Conservation (phyloP, 2,329 filamentous ascomycete genomes). For the Tolypocladium ovalisporum region DNA sequence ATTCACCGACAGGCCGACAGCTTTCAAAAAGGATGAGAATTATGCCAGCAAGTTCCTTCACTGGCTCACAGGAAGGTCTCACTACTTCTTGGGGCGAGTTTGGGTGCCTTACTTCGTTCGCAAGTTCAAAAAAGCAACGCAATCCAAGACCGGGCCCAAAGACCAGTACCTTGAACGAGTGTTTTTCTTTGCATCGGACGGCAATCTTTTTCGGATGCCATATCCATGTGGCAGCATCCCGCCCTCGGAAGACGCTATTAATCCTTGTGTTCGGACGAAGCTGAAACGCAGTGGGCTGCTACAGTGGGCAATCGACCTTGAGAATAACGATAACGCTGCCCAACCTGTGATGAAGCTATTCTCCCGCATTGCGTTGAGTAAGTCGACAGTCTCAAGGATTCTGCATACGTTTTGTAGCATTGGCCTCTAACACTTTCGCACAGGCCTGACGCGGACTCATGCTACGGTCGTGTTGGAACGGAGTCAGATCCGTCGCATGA, state of each 20-base stretch:
- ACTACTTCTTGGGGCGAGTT: slow-evolving; percentile 32
- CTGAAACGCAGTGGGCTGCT: slow-evolving; percentile 32
- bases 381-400: slow-evolving; percentile 2
- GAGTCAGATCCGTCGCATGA: slow-evolving; percentile 30
- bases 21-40: slow-evolving; percentile 19
- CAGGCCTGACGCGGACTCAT: slow-evolving; percentile 40
- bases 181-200: slow-evolving; percentile 45
- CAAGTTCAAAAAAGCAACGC: slow-evolving; percentile 27
- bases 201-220: slow-evolving; percentile 25
- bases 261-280: slow-evolving; percentile 13
- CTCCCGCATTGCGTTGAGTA: slow-evolving; percentile 44
- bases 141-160: slow-evolving; percentile 16
- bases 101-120: slow-evolving; percentile 39
- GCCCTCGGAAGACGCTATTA: slow-evolving; percentile 11
- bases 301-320: slow-evolving; percentile 35
- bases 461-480: slow-evolving; percentile 34
- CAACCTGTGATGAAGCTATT: slow-evolving; percentile 47
- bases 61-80: slow-evolving; percentile 18
- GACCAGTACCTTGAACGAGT: slow-evolving; percentile 18
- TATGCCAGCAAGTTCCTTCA: slow-evolving; percentile 17
- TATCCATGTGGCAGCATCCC: slow-evolving; percentile 7
- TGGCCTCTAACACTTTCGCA: not conserved
- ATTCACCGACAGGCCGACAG: slow-evolving; percentile 11
- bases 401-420: not conserved
- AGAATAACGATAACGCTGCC: slow-evolving; percentile 28